These are phyloP conservation scores for Penicillium griseofulvum DNA, from an alignment of 2,329 filamentous ascomycete species.

Conservation along the genomic window DNA sequence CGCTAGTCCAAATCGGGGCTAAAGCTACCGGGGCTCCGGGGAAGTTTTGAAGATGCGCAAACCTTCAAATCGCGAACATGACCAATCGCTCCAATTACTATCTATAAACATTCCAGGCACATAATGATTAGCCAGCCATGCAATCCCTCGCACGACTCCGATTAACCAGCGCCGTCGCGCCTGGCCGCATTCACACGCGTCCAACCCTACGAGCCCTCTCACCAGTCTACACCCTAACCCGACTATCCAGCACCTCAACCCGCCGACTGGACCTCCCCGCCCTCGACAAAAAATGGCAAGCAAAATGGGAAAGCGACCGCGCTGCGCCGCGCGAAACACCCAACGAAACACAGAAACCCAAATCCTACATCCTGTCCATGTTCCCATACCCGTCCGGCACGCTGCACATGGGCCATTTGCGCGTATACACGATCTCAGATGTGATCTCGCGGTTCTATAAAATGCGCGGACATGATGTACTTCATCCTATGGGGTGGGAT, in stretches of 20 bases:
- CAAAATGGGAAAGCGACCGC: conserved; percentile 43
- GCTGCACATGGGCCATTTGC: conserved; percentile 80
- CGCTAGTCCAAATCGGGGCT: conserved; percentile 24
- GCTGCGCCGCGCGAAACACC: background rate
- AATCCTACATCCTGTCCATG: conserved; percentile 78
- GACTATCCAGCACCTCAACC: conserved; percentile 28
- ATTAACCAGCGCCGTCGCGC: conserved; percentile 24
- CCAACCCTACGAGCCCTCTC: conserved; percentile 12
- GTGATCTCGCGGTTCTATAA: conserved; percentile 73
- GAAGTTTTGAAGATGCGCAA: conserved; percentile 19
- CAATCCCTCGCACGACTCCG: conserved; percentile 28
- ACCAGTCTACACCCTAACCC: conserved; percentile 15
- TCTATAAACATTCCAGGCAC: background rate
- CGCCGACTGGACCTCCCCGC: conserved; percentile 44
- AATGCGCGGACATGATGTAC: conserved; percentile 70
- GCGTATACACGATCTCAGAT: conserved; percentile 89
- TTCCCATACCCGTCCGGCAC: conserved; percentile 89
- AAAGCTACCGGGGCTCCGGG: conserved; percentile 17
- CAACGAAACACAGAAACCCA: conserved; percentile 32
- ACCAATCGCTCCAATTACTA: background rate
- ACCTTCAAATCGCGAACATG: background rate
- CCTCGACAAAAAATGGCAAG: conserved; percentile 56
- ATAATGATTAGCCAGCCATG: conserved; percentile 28
- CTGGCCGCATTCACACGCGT: conserved; percentile 17
- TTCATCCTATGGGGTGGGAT: conserved; percentile 94